These are phyloP conservation scores for Cryoendolithus antarcticus DNA, from an alignment of 2,329 filamentous ascomycete species.

Conservation along the genomic window DNA sequence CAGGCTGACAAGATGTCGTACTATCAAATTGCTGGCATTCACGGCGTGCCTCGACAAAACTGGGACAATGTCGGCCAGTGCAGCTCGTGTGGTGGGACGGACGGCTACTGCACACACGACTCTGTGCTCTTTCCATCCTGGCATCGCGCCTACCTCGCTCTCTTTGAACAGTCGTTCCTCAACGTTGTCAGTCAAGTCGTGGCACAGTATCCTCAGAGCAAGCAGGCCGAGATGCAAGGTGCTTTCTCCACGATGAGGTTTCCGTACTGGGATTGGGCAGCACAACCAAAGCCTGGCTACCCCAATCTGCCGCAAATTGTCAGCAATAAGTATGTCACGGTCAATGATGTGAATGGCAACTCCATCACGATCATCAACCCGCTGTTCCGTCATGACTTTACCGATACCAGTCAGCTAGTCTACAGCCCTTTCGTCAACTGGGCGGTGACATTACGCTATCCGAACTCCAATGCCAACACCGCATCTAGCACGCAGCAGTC, in stretches of 20 bases:
- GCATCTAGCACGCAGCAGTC: constrained; percentile 11
- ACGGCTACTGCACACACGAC: constrained; percentile 25
- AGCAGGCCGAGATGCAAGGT: constrained; percentile 11
- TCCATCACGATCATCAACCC: constrained; percentile 8
- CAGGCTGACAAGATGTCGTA: constrained; percentile 11
- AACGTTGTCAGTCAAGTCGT: constrained; percentile 17
- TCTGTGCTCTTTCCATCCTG: constrained; percentile 23
- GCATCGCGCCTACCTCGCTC: constrained; percentile 22
- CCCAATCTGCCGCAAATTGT: constrained; percentile 15
- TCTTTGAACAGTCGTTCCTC: constrained; percentile 23
- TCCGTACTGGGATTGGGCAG: constrained; percentile 20
- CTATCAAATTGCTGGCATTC: constrained; percentile 18
- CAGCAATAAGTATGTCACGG: constrained; percentile 12
- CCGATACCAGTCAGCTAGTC: constrained; percentile 12
- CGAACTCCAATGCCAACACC: constrained; percentile 13
- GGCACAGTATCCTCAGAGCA: constrained; percentile 11
- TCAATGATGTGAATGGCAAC: constrained; percentile 9
- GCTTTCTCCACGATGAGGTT: constrained; percentile 16
- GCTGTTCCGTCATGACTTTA: constrained; percentile 9
- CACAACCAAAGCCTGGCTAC: constrained; percentile 9
- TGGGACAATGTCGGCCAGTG: constrained; percentile 20
- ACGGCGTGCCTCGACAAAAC: constrained; percentile 18
- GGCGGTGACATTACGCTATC: constrained; percentile 20
- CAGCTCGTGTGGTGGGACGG: constrained; percentile 14
- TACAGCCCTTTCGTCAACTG: constrained; percentile 21